Base-by-base conservation (phyloP, 192 early-diverging fungal species). In the Geosiphon pyriformis region DNA sequence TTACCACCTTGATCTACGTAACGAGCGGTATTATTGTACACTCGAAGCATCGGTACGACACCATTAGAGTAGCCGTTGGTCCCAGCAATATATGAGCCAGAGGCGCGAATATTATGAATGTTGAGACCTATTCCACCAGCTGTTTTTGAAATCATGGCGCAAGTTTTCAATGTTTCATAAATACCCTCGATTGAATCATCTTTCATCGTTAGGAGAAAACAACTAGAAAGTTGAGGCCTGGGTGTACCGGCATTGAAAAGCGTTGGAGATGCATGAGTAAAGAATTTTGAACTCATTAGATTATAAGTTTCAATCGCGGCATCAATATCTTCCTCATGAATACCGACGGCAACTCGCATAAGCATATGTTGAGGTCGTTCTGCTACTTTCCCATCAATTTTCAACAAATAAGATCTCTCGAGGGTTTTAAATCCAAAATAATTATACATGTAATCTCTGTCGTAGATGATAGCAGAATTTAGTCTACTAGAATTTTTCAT, bases 371-470 rank as follows among this genome's bases (percentile, higher is more conserved):
- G 96, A 18, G 96, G 96, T 33, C 96, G 76, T 79, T 98, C 95
- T 2, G 91, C 94, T 30, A 94, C 86, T 59, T 86, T 86, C 32
- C 88, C 86, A 66, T 92, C 86, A 76, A 97, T 89, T 59, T 86
- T 82, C 62, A 99, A 80, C 25, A 99, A 83, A 70, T 99, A 99
- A 37, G 89, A 92, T 25, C 96, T 87, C 80, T 99, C 96, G 7
- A 99, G 85, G 11, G 95, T 99, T 82, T 99, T 99, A 89, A 97
- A 97, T 8, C 96, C 96, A 88, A 99, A 99, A 83, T 87, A 99
- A 80, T 94, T 94, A 84, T 97, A 99, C 70, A 86, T 90, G 74
- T 93, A 97, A 72, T 99, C 96, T 68, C 94, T 90, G 72, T 97
- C 91, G 73, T 97, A 99, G 71, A 94, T 94, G 60, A 99, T 88